Base-by-base conservation (phyloP, 306 rosid species). In the Casuarina cunninghamiana region DNA sequence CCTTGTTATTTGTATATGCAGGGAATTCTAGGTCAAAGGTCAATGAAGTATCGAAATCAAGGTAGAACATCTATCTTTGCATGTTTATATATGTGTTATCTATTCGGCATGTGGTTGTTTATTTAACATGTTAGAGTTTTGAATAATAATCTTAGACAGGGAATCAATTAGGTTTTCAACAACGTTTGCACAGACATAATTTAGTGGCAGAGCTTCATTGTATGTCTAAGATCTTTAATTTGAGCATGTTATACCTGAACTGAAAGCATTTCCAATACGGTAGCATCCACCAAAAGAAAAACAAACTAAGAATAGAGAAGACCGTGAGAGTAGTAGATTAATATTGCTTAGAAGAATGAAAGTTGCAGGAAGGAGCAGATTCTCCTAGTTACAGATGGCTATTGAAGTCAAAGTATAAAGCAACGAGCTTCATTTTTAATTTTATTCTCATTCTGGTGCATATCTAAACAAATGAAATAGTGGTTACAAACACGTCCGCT, bases 11-110 rank as follows among this genome's bases (percentile, higher is more conserved):
- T 83, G 78, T 19, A 57, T 79, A 21, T 77, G 87, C 96, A 92
- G 98, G 90, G 84, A 84, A 83, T 55, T 84, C 97, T 68, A 75
- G 84, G 61, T 72, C 90, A 57, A 89, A 82, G 76, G 81, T 60
- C 46, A 81, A 16, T 38, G 85, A 81, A 62, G 75, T 16, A 15
- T 80, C 91, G 26, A 71, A 82, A 45, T 42, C 78, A 68, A 90
- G 97, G 97, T 94, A 89, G 78, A 39, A 77, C 48, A 16, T 26
- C 13, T 46, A 39, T 38, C 54, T 50, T 16, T 54, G 7, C 8
- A 61, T 61, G 13, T 10, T 10, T 16, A 55, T 60, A 69, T 80
- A 19, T 63, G 12, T 75, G 51, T 77, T 75, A 77, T 61, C 53
- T 45, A 66, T 78, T 78, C 53, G 68, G 38, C 38, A 21, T 26